A percentile compares a stretch with the other conserved stretches of the same genome.
Conservation (phyloP, 2,329 filamentous ascomycete species). For the Metarhizium album region DNA sequence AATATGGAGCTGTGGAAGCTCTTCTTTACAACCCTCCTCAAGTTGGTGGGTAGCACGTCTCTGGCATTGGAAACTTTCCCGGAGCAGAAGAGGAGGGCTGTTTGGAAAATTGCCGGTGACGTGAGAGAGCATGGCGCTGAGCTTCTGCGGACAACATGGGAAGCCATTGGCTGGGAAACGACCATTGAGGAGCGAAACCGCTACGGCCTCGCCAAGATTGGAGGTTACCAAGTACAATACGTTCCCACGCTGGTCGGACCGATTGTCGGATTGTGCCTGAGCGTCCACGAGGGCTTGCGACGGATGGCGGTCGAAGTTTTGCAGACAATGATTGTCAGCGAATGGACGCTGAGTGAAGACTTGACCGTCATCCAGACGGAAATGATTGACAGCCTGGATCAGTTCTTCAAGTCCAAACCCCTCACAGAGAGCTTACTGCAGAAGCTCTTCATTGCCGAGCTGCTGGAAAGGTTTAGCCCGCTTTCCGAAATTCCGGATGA, state of each 20-base stretch:
- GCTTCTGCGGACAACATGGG: constrained; percentile 76
- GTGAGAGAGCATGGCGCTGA: constrained; percentile 86
- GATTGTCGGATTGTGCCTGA: constrained; percentile 88
- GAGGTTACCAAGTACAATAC: constrained; percentile 96
- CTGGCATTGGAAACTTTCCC: constrained; percentile 91
- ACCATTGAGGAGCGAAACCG: constrained; percentile 64
- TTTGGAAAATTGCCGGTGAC: constrained; percentile 98
- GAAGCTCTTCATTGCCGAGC: constrained; percentile 82
- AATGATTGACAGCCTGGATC: constrained; percentile 88
- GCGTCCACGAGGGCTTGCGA: constrained; percentile 84
- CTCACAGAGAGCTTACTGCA: constrained; percentile 82
- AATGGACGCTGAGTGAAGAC: constrained; percentile 94
- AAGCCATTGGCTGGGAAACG: constrained; percentile 94
- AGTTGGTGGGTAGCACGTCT: constrained; percentile 78
- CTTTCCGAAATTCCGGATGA: constrained; percentile 58
- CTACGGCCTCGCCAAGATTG: constrained; percentile 75
- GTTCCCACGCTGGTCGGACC: constrained; percentile 85
- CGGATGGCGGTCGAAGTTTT: constrained; percentile 86
- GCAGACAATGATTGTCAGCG: constrained; percentile 96
- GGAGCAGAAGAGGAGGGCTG: constrained; percentile 88
- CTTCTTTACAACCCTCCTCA: constrained; percentile 83
- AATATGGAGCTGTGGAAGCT: constrained; percentile 89
- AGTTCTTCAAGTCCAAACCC: constrained; percentile 79
- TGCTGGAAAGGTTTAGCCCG: constrained; percentile 69
- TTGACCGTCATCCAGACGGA: constrained; percentile 86